Conservation (phyloP, 1,284 basidiomycete genomes). For the Apiotrichum laibachii region DNA sequence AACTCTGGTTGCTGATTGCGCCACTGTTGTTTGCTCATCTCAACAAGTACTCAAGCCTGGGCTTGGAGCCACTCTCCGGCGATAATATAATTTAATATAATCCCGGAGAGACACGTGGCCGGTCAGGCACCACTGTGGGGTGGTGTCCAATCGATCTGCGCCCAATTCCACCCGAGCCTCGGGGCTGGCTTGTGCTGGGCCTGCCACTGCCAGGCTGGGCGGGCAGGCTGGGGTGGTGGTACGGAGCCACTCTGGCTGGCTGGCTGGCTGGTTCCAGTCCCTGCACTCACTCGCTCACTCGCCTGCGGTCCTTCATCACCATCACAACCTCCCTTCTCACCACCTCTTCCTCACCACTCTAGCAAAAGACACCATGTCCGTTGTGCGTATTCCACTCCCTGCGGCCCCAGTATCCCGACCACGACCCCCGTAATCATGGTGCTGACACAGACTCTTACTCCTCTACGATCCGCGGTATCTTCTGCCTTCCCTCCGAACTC, state of each 20-base stretch:
- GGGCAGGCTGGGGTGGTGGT: not conserved
- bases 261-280: not conserved
- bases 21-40: no score
- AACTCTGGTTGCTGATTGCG: no score
- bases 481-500: no score
- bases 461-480: no score
- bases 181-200: not conserved
- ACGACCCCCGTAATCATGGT: not conserved
- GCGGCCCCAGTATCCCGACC: not conserved
- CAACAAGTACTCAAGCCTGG: no score
- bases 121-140: no score
- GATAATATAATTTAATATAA: no score
- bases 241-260: not conserved
- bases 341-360: slow-evolving; percentile 4
- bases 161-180: slow-evolving; percentile 6
- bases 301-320: not conserved
- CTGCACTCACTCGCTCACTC: not conserved
- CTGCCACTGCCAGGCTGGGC: not conserved
- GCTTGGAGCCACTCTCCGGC: no score
- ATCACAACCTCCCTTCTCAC: slow-evolving; percentile 1
- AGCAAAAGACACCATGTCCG: slow-evolving; percentile 10
- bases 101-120: no score
- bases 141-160: slow-evolving; percentile 6
- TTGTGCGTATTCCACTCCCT: slow-evolving; percentile 5
- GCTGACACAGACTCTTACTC: not conserved